These are phyloP conservation scores for Boletales sp. DNA, from an alignment of 768 basidiomycete species.

Conservation along the genomic window DNA sequence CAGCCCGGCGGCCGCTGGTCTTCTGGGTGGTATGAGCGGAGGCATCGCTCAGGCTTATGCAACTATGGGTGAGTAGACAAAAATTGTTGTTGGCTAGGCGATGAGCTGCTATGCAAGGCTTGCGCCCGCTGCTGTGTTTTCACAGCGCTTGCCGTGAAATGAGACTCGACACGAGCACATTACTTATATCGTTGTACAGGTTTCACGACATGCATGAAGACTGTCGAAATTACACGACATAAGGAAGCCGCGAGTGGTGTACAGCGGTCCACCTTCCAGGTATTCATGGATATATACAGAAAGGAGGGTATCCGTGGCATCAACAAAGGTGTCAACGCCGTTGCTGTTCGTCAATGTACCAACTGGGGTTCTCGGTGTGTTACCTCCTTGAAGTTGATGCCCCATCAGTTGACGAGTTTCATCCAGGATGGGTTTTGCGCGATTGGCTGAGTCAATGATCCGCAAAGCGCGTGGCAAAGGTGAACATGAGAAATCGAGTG, in stretches of 20 bases:
- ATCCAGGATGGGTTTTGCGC: slow-evolving; percentile 90
- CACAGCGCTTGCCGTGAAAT: slow-evolving; percentile 7
- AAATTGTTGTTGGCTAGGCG: not conserved
- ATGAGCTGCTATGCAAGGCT: slow-evolving; percentile 19
- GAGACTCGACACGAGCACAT: not conserved
- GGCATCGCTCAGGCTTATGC: slow-evolving; percentile 98
- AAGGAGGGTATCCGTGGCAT: slow-evolving; percentile 92
- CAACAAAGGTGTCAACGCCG: slow-evolving; percentile 98
- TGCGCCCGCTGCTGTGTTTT: slow-evolving; percentile 15
- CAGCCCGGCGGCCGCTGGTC: slow-evolving; percentile 77
- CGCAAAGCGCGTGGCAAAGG: slow-evolving; percentile 73
- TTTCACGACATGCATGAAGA: slow-evolving; percentile 99
- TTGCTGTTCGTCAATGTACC: slow-evolving; percentile 87
- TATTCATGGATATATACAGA: slow-evolving; percentile 93
- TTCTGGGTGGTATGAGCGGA: slow-evolving; percentile 96
- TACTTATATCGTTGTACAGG: slow-evolving; percentile 44
- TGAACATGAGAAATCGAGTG: slow-evolving; percentile 69
- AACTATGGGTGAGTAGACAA: slow-evolving; percentile 85
- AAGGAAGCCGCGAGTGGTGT: slow-evolving; percentile 84
- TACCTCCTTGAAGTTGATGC: not conserved
- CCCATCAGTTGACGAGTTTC: slow-evolving; percentile 3
- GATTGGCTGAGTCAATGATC: slow-evolving; percentile 81
- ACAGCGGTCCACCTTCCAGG: slow-evolving; percentile 89
- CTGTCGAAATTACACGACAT: slow-evolving; percentile 93
- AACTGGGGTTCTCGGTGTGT: slow-evolving; percentile 89